Conservation (phyloP, 2,329 filamentous ascomycete genomes). For the Epichloe hybrida region DNA sequence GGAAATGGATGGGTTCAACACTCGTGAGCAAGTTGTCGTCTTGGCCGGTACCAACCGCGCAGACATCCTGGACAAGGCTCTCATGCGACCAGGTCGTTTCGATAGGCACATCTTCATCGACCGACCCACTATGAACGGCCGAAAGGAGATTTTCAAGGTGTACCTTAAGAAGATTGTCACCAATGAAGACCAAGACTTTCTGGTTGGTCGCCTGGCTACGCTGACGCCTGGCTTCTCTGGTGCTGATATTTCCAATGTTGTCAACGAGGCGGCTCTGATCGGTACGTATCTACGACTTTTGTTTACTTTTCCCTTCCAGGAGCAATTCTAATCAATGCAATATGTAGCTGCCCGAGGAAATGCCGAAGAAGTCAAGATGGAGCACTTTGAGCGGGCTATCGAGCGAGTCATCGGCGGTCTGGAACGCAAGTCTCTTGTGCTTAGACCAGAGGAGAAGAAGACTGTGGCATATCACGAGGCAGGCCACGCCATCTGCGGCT, state of each 20-base stretch:
- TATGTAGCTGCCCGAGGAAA: conserved; percentile 64
- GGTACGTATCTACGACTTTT: conserved; percentile 43
- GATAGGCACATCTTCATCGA: conserved; percentile 95
- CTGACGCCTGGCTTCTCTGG: conserved; percentile 94
- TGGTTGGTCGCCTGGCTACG: conserved; percentile 79
- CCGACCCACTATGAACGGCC: conserved; percentile 87
- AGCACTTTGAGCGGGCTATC: conserved; percentile 92
- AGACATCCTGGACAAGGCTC: conserved; percentile 84
- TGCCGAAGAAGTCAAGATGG: conserved; percentile 70
- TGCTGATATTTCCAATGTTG: conserved; percentile 95
- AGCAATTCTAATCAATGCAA: conserved; percentile 8
- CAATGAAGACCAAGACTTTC: conserved; percentile 72
- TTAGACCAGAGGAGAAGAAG: conserved; percentile 86
- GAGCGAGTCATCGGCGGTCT: conserved; percentile 93
- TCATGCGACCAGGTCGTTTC: conserved; percentile 94
- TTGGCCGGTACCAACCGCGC: conserved; percentile 92
- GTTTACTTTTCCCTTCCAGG: conserved; percentile 16
- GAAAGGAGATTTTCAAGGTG: conserved; percentile 90
- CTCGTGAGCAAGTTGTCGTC: conserved; percentile 88
- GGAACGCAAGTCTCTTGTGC: conserved; percentile 92
- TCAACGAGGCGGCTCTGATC: conserved; percentile 93
- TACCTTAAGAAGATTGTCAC: conserved; percentile 93
- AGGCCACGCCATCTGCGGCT: conserved; percentile 94
- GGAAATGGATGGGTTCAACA: conserved; percentile 99
- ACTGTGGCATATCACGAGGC: conserved; percentile 97